Conservation (phyloP, 73 alveolate genomes). For the Blepharisma japonicum region DNA sequence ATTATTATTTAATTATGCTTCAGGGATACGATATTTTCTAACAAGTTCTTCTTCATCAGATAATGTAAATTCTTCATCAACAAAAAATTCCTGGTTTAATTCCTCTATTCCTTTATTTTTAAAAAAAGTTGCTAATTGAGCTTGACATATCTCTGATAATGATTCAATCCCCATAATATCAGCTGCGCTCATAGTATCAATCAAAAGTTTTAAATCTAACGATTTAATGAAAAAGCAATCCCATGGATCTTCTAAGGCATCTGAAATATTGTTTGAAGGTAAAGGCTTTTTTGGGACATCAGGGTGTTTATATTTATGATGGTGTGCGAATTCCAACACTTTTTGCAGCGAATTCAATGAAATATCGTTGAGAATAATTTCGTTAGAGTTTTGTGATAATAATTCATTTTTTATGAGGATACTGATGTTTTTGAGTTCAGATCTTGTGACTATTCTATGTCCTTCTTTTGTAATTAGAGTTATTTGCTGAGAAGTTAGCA, state of each 20-base stretch:
- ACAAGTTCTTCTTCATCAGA: not conserved
- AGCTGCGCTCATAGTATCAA: not conserved
- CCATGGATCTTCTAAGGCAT: not conserved
- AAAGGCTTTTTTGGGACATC: not conserved
- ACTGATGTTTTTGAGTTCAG: no score
- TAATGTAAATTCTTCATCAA: not conserved
- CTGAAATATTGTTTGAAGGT: not conserved
- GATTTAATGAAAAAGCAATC: not conserved
- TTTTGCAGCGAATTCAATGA: not conserved
- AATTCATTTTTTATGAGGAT: no score
- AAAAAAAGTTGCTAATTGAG: not conserved
- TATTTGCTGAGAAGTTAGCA: no score
- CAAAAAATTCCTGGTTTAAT: not conserved
- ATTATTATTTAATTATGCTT: no score
- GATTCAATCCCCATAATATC: not conserved
- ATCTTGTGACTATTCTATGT: no score
- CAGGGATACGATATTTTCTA: not conserved
- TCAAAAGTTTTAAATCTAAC: not conserved
- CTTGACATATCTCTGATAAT: not conserved
- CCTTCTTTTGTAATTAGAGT: no score
- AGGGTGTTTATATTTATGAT: constrained; percentile 8
- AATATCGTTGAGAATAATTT: no score
- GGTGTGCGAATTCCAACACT: not conserved
- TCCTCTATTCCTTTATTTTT: constrained; percentile 1
- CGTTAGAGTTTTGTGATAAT: no score